Base-by-base conservation (phyloP, 768 basidiomycete species). In the Panaeolus cyanescens region DNA sequence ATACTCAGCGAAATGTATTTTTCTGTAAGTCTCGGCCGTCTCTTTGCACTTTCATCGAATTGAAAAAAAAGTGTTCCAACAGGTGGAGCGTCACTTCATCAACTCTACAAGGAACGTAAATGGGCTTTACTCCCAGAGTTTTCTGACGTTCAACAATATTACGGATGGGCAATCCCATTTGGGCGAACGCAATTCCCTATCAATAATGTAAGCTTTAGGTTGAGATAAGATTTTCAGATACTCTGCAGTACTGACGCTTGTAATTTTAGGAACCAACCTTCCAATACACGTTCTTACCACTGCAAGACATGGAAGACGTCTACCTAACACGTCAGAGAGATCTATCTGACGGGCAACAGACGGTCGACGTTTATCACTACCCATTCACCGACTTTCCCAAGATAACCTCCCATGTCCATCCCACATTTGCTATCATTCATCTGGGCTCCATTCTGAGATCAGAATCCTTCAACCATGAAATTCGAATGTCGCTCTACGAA, bases 1-100 rank as follows among this genome's bases (percentile, higher is more conserved):
- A 67, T 50, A 62, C 64, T 0, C 36, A 59, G 17, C 53, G 58
- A 22, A 69, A 69, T 33, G 33, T 69, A 34, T 65, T 67, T 32
- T 55, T 32, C 53, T 20, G 64, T 67, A 32, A 22, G 60, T 56
- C 4, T 9, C 30, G 31, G 5, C 19, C 12, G 28, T 39, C 4
- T 30, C 22, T 4, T 17, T 25, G 22, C 6, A 33, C n/a, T 30
- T 10, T 30, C 32, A 13, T 10, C 42, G 15, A 28, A 22, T 37
- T 61, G 31, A 54, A 31, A 54, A 39, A 57, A 28, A 12, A 54
- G 19, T 54, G 34, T 28, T 19, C 32, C 42, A 30, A 30, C 54
- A 63, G 62, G 45, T 12, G 45, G 55, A 22, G 39, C 59, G n/a
- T 22, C 40, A 10, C 7, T 63, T 15, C 42, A 61, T 31, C 8